Evolutionary conservation across 2,329 filamentous ascomycete genomes (phyloP).

Genomic region (Aspergillus sp.): DNA sequence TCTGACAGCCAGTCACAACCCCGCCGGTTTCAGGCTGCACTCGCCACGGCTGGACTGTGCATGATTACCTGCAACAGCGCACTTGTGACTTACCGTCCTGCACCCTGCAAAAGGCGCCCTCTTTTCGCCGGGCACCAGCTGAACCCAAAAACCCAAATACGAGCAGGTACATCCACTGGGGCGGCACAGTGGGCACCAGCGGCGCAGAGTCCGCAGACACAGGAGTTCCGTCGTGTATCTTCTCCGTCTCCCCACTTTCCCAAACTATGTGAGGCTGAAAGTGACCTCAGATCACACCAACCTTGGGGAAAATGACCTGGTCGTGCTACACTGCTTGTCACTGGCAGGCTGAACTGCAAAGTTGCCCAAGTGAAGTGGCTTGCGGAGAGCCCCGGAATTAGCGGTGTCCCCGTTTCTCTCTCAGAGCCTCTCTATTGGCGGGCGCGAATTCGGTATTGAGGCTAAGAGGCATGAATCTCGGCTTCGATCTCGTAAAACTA

Average conservation of each 20-base stretch:
- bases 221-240: background rate
- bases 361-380: background rate
- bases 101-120: background rate
- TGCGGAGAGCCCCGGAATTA: background rate
- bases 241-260: background rate
- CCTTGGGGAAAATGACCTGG: background rate
- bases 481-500: background rate
- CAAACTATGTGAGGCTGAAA: conserved; percentile 4
- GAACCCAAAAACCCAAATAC: background rate
- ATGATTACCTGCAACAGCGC: background rate
- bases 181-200: background rate
- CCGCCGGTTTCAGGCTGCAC: background rate
- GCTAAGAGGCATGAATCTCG: background rate
- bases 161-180: background rate
- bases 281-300: conserved; percentile 1
- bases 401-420: background rate
- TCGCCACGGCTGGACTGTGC: background rate
- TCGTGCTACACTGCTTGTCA: background rate
- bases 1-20: background rate
- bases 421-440: background rate
- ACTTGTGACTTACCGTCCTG: background rate
- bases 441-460: background rate
- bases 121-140: background rate
- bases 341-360: no score
- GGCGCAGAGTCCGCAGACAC: background rate